Evolutionary conservation across 306 rosid species (phyloP).

Genomic region (Casuarina equisetifolia): DNA sequence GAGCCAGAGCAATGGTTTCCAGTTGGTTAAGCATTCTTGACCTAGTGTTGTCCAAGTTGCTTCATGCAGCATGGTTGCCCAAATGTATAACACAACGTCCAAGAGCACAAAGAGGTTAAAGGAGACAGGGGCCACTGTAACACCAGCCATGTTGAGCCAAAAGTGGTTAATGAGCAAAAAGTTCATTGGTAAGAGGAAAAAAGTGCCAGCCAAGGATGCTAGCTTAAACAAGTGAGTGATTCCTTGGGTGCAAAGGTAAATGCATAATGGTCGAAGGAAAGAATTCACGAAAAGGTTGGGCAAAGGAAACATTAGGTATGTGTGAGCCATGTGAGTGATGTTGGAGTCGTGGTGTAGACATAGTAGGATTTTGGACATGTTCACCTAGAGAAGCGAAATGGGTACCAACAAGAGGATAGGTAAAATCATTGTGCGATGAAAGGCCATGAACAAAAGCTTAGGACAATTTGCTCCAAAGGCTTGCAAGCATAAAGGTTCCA

Average conservation of each 20-base stretch:
- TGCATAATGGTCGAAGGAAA: slow-evolving; percentile 69
- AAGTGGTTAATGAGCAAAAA: slow-evolving; percentile 31
- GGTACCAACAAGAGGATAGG: slow-evolving; percentile 61
- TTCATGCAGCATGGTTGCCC: slow-evolving; percentile 39
- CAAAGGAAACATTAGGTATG: slow-evolving; percentile 52
- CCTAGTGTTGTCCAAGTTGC: slow-evolving; percentile 69
- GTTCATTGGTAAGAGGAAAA: slow-evolving; percentile 61
- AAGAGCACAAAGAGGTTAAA: slow-evolving; percentile 47
- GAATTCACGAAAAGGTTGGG: slow-evolving; percentile 85
- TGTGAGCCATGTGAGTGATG: slow-evolving; percentile 58
- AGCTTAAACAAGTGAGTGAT: slow-evolving; percentile 67
- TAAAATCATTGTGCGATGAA: slow-evolving; percentile 70
- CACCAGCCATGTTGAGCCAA: slow-evolving; percentile 54
- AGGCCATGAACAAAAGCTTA: slow-evolving; percentile 65
- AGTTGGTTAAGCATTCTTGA: slow-evolving; percentile 62
- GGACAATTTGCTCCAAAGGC: slow-evolving; percentile 90
- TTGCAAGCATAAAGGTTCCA: slow-evolving; percentile 93
- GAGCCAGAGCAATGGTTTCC: slow-evolving; percentile 56
- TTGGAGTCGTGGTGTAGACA: slow-evolving; percentile 44
- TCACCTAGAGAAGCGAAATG: slow-evolving; percentile 72
- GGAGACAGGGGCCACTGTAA: slow-evolving; percentile 73
- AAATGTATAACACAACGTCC: slow-evolving; percentile 37
- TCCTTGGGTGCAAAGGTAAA: slow-evolving; percentile 88
- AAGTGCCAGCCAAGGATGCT: slow-evolving; percentile 63
- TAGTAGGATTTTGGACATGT: slow-evolving; percentile 50